Evolutionary conservation across 2,329 filamentous ascomycete species (phyloP).

Genomic region (Aspergillus neoniger): DNA sequence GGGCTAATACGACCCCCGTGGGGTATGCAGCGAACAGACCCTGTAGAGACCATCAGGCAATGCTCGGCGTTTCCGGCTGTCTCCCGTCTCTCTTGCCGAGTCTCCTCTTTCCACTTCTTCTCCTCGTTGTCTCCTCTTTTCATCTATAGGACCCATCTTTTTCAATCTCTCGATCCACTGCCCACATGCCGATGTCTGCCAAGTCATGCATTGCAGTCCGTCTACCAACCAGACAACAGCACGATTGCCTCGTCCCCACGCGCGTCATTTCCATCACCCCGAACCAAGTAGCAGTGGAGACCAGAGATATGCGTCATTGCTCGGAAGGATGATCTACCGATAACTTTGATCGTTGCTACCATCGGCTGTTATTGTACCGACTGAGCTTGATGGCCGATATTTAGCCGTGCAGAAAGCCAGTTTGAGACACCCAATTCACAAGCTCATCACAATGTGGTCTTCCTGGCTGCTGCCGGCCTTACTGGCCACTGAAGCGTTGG

Average conservation of each 20-base stretch:
- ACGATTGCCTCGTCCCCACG: neutral
- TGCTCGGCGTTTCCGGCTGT: neutral
- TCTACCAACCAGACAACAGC: neutral
- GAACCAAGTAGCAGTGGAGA: neutral
- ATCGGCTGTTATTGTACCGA: neutral
- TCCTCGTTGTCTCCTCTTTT: neutral
- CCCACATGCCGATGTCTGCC: neutral
- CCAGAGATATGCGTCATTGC: neutral
- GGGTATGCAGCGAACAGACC: neutral
- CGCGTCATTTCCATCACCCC: neutral
- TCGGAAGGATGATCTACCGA: slow-evolving; percentile 2
- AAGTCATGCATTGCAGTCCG: neutral
- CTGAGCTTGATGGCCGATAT: neutral
- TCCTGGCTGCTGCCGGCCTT: slow-evolving; percentile 13
- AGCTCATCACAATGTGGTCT: neutral
- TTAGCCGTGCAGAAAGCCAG: neutral
- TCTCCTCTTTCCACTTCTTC: neutral
- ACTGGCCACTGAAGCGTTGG: slow-evolving; percentile 8
- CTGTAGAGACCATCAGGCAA: neutral
- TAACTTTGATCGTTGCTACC: neutral
- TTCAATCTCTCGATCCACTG: neutral
- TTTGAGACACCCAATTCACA: neutral
- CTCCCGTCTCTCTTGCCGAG: neutral
- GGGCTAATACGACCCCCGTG: neutral
- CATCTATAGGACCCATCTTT: neutral